These are phyloP conservation scores for Salix udensis DNA, from an alignment of 345 rosid genomes.

Conservation along the genomic window DNA sequence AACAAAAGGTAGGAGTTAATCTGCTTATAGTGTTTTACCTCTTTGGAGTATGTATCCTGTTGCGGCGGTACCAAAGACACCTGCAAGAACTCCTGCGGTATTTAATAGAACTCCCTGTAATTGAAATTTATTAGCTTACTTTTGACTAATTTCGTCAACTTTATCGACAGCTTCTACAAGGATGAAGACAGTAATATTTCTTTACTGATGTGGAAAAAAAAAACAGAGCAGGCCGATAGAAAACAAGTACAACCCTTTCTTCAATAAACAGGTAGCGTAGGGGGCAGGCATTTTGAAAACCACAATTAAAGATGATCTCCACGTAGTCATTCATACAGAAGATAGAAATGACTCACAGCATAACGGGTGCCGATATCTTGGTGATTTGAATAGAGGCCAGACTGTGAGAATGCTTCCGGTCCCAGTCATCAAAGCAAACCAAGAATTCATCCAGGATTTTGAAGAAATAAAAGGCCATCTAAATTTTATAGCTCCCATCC, in stretches of 20 bases:
- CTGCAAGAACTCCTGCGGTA: conserved; percentile 94
- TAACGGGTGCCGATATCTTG: too few relatives aligned
- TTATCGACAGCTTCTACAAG: too few relatives aligned
- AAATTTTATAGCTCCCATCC: not conserved
- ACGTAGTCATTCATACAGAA: too few relatives aligned
- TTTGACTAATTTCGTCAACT: not conserved
- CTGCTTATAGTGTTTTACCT: conserved; percentile 34
- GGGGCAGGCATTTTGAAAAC: not conserved
- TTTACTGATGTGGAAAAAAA: not conserved
- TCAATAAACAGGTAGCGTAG: not conserved
- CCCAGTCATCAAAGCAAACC: conserved; percentile 47
- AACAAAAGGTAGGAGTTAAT: not conserved
- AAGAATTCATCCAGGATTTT: conserved; percentile 5
- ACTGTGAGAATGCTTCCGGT: conserved; percentile 74
- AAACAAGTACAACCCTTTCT: not conserved
- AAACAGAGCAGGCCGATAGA: not conserved
- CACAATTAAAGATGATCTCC: too few relatives aligned
- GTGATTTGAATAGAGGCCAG: too few relatives aligned
- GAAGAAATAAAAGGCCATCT: not conserved
- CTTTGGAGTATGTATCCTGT: conserved; percentile 91
- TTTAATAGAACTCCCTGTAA: conserved; percentile 83
- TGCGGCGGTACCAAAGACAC: conserved; percentile 67
- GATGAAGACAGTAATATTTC: not conserved
- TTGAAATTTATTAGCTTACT: conserved; percentile 14
- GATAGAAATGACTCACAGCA: too few relatives aligned